Evolutionary conservation across 371 early-diverging fungal genomes (phyloP), one percentile per base, ranked within the genome.

Genomic region (Mucor indicus): DNA sequence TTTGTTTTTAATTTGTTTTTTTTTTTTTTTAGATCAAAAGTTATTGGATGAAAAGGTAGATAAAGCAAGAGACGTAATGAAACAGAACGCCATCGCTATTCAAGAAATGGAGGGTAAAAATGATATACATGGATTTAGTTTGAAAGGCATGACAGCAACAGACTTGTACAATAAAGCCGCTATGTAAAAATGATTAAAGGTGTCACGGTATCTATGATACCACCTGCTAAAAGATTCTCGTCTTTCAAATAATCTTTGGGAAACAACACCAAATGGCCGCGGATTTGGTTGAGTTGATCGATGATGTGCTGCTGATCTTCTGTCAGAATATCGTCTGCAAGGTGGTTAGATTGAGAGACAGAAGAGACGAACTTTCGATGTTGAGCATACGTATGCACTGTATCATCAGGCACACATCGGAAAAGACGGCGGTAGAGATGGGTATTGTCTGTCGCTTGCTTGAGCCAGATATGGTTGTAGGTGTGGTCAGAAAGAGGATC

Each of bases 321-420:
- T 3, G 63, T 27, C 29, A 58, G 21, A 7, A 63, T 61, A 0
- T 67, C 64, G 64, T 79, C 73, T 20, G 73, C 81, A 13, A 80
- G 67, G 57, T 86, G 86, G 1, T 83, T 83, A 16, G 58, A 58
- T n/a, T 67, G 62, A 0, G 79, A 69, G 43, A 60, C 58, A 36
- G 53, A 56, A 5, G 75, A 37, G 4, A 82, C 66, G 55, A 86
- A 86, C 16, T 62, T 49, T 22, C 73, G 69, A 57, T 84, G 84
- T 17, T 81, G 67, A 4, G 78, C 79, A 69, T 79, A 83, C 1
- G 69, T 79, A 44, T 68, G 75, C 9, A 86, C 56, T 2, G 77
- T 81, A 49, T 95, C 86, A 54, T 95, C 95, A 16, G 96, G 96
- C 1, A 93, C 84, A 57, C 89, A 89, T 19, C 76, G 81, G 69